Evolutionary conservation across 805 yeast genomes (phyloP).

Genomic region (Saccharomycopsis vini): DNA sequence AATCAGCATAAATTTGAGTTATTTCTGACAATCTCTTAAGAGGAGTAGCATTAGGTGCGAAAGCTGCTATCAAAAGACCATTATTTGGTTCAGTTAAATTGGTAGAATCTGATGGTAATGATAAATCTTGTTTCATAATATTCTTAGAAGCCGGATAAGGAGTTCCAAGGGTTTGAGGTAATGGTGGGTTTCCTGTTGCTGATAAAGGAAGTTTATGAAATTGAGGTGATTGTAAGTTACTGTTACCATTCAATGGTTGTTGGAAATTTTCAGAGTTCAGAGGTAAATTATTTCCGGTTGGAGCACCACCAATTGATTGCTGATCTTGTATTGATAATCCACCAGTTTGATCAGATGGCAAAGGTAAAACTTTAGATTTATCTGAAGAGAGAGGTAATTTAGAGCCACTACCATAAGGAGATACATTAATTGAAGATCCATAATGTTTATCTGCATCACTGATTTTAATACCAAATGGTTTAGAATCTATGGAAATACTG

Average conservation of each 20-base stretch:
- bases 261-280: too few relatives aligned
- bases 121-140: too few relatives aligned
- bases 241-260: too few relatives aligned
- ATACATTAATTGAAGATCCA: neutral
- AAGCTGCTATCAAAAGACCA: too few relatives aligned
- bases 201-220: too few relatives aligned
- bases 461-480: neutral
- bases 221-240: too few relatives aligned
- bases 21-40: constrained; percentile 24
- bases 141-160: too few relatives aligned
- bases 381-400: neutral
- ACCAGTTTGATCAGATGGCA: neutral
- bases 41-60: neutral
- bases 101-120: constrained; percentile 3
- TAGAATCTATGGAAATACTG: neutral
- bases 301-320: neutral
- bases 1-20: constrained; percentile 27
- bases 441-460: neutral
- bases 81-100: neutral
- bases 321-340: too few relatives aligned
- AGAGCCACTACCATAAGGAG: neutral
- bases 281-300: too few relatives aligned
- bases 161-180: too few relatives aligned
- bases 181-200: too few relatives aligned
- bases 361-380: constrained; percentile 1